These are phyloP conservation scores for Diaporthe vaccinii DNA, from an alignment of 2,329 filamentous ascomycete species.

Conservation along the genomic window DNA sequence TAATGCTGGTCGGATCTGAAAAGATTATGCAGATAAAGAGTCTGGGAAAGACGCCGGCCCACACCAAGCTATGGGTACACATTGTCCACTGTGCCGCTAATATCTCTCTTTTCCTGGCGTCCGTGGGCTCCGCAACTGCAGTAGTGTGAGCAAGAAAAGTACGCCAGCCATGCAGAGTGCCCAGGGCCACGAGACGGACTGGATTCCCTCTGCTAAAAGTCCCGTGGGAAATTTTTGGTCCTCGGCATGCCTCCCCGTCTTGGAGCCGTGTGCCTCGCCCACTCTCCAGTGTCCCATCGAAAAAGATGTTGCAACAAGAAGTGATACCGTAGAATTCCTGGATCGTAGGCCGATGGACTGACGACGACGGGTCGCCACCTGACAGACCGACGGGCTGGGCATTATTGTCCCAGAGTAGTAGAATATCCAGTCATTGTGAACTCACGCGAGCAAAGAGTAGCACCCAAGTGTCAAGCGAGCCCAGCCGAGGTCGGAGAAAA, in stretches of 20 bases:
- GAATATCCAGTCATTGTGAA: constrained; percentile 3
- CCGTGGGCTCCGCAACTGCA: constrained; percentile 16
- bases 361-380: constrained; percentile 1
- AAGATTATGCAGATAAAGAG: constrained; percentile 31
- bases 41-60: neutral
- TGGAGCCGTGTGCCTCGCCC: neutral
- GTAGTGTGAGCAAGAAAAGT: constrained; percentile 18
- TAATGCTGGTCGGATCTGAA: constrained; percentile 3
- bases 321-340: neutral
- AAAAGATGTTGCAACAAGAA: neutral
- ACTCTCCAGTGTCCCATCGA: neutral
- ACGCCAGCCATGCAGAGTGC: neutral
- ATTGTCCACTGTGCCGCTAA: neutral
- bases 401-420: neutral
- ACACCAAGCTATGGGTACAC: neutral
- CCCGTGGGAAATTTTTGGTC: neutral
- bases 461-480: neutral
- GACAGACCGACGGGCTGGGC: neutral
- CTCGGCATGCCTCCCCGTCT: constrained; percentile 10
- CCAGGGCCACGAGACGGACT: neutral
- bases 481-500: constrained; percentile 21
- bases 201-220: constrained; percentile 10
- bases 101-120: neutral
- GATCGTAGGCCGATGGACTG: neutral
- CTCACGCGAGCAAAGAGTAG: neutral